Conservation (phyloP, 2,329 filamentous ascomycete genomes). For the Penicillium sp. region DNA sequence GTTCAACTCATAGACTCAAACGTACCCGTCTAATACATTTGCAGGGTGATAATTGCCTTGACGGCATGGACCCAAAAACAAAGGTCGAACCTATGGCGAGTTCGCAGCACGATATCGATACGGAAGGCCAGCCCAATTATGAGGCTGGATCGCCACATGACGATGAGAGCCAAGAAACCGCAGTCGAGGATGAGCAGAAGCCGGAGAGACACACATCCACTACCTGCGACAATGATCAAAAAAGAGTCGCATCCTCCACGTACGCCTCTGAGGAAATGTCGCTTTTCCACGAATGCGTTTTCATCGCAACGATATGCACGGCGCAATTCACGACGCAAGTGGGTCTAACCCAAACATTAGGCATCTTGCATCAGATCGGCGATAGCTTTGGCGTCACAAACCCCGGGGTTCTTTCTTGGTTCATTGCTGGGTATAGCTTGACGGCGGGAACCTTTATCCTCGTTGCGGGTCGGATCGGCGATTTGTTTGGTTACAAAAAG, state of each 20-base stretch:
- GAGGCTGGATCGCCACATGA: not conserved
- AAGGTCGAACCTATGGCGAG: not conserved
- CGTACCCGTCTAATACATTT: not conserved
- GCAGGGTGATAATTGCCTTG: not conserved
- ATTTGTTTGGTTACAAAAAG: conserved; percentile 30
- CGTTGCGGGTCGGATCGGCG: conserved; percentile 31
- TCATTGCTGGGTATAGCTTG: conserved; percentile 57
- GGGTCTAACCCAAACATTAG: not conserved
- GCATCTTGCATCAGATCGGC: not conserved
- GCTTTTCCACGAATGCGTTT: not conserved
- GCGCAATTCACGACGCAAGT: not conserved
- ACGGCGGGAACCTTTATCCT: conserved; percentile 40
- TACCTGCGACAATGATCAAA: not conserved
- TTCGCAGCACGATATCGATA: not conserved
- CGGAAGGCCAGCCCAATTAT: not conserved
- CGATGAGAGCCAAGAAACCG: not conserved
- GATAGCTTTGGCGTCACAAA: not conserved
- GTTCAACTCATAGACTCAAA: no score
- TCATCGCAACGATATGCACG: not conserved
- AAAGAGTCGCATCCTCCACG: not conserved
- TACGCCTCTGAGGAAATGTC: not conserved
- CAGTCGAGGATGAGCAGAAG: not conserved
- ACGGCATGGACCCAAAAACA: not conserved
- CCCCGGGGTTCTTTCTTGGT: conserved; percentile 49
- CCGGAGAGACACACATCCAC: not conserved